phyloP scores from a whole-genome alignment of 2,329 filamentous ascomycete species.

The Fusarium mangiferae region DNA sequence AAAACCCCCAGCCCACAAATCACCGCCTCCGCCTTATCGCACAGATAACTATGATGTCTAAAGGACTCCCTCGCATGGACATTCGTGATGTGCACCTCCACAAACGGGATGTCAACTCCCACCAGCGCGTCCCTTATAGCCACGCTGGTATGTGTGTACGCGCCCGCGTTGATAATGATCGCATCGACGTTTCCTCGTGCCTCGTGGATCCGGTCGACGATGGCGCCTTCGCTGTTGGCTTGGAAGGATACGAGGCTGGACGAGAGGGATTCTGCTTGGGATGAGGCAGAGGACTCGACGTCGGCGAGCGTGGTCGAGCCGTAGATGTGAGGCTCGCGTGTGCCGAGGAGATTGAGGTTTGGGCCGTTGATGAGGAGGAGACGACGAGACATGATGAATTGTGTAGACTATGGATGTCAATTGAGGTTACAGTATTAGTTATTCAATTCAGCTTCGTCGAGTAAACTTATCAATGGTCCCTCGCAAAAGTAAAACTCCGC shows the following conservation, averaged over 20 bases:
- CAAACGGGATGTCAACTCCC: slow-evolving; percentile 75
- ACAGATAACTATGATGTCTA: slow-evolving; percentile 76
- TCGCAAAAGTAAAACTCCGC: slow-evolving; percentile 26
- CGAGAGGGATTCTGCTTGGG: slow-evolving; percentile 61
- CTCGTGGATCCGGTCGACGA: slow-evolving; percentile 78
- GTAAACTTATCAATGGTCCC: slow-evolving; percentile 11
- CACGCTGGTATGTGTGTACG: slow-evolving; percentile 80
- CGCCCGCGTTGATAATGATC: slow-evolving; percentile 81
- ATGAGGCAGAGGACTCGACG: slow-evolving; percentile 61
- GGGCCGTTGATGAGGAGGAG: slow-evolving; percentile 84
- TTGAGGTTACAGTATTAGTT: neutral
- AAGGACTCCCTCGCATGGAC: slow-evolving; percentile 77
- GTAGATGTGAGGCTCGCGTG: slow-evolving; percentile 78
- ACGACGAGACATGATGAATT: slow-evolving; percentile 48
- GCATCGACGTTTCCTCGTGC: slow-evolving; percentile 69
- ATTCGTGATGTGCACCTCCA: slow-evolving; percentile 83
- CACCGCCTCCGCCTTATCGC: slow-evolving; percentile 79
- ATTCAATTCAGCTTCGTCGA: neutral
- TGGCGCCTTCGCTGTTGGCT: slow-evolving; percentile 81
- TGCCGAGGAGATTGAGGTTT: slow-evolving; percentile 83
- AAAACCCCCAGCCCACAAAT: slow-evolving; percentile 75
- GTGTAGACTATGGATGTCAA: neutral
- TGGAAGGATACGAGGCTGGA: slow-evolving; percentile 70
- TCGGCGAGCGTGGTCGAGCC: slow-evolving; percentile 74
- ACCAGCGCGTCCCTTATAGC: slow-evolving; percentile 79